phyloP scores from a whole-genome alignment of 768 basidiomycete species.

The Lactarius hatsudake region DNA sequence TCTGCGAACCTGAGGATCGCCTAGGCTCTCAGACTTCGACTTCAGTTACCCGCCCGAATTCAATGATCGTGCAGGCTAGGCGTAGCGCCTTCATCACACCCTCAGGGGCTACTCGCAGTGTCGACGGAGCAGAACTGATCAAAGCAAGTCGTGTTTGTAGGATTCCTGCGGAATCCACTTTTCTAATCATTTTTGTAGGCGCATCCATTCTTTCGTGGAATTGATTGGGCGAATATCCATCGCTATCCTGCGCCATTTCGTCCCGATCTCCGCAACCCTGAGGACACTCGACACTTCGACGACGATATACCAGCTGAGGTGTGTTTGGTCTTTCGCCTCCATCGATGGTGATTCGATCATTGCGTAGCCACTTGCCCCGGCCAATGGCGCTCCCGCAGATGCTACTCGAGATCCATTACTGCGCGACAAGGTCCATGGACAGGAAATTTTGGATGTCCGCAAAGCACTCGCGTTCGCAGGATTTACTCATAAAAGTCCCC shows the following conservation, averaged over 20 bases:
- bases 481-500: conserved; percentile 88
- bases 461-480: conserved; percentile 90
- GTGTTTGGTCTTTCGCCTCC: conserved; percentile 29
- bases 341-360: conserved; percentile 34
- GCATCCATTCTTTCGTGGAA: conserved; percentile 88
- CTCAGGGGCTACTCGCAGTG: conserved; percentile 45
- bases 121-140: conserved; percentile 87
- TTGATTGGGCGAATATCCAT: conserved; percentile 89
- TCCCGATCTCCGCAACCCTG: conserved; percentile 76
- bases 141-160: conserved; percentile 51
- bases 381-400: conserved; percentile 79
- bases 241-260: conserved; percentile 82
- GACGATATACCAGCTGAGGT: conserved; percentile 92
- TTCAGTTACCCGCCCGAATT: conserved; percentile 72
- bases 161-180: conserved; percentile 14
- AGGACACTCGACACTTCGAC: conserved; percentile 94
- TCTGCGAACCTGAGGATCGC: conserved; percentile 95
- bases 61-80: conserved; percentile 69
- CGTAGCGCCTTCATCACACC: conserved; percentile 67
- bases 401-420: conserved; percentile 88
- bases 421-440: conserved; percentile 79
- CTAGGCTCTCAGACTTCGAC: conserved; percentile 72
- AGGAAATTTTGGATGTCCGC: conserved; percentile 82
- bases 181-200: conserved; percentile 42
- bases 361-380: conserved; percentile 78